phyloP scores from a whole-genome alignment of 768 basidiomycete species.

The Lactarius akahatsu region DNA sequence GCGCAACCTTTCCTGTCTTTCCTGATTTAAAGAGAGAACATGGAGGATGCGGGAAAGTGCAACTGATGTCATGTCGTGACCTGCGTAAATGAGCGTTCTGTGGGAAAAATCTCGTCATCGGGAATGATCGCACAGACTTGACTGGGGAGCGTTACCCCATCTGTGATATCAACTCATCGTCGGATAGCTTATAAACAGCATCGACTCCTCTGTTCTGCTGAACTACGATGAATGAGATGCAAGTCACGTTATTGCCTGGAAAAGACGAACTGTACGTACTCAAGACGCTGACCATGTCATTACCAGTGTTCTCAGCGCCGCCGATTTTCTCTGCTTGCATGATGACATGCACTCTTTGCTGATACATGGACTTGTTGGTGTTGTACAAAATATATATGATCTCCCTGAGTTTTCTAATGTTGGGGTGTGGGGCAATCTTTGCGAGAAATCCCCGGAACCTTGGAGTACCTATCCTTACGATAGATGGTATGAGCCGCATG shows the following conservation, averaged over 20 bases:
- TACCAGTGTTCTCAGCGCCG: conserved; percentile 1
- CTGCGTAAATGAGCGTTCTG: conserved; percentile 31
- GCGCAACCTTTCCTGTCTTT: conserved; percentile 26
- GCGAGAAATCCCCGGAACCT: conserved; percentile 30
- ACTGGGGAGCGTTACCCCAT: conserved; percentile 30
- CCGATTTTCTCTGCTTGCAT: background rate
- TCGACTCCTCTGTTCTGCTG: conserved; percentile 30
- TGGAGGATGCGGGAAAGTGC: conserved; percentile 30
- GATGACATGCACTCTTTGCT: conserved; percentile 1
- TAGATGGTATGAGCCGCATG: conserved; percentile 22
- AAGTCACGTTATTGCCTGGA: background rate
- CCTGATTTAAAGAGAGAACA: conserved; percentile 26
- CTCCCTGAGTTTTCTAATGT: conserved; percentile 30
- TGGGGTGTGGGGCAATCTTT: conserved; percentile 22
- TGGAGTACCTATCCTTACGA: conserved; percentile 28
- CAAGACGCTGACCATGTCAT: conserved; percentile 26
- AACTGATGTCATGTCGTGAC: conserved; percentile 30
- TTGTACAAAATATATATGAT: conserved; percentile 32
- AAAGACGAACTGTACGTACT: conserved; percentile 5
- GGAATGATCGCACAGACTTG: background rate
- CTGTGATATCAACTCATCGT: conserved; percentile 34
- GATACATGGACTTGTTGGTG: conserved; percentile 22
- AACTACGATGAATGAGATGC: conserved; percentile 22
- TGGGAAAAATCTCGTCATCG: background rate
- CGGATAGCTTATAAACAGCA: conserved; percentile 31